Conservation (phyloP, 345 rosid genomes). For the Citrus sinensis region DVS_A1.0 CM039161.1:4252501-4253000, state of each 20-base stretch:
- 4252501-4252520: slow-evolving; percentile 39
- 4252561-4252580: slow-evolving; percentile 44
- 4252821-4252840: neutral
- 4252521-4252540: slow-evolving; percentile 56
- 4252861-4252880: neutral
- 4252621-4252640: neutral
- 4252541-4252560: slow-evolving; percentile 60
- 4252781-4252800: slow-evolving; percentile 70
- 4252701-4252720: slow-evolving; percentile 70
- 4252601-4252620: no score
- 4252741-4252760: slow-evolving; percentile 37
- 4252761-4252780: slow-evolving; percentile 67
- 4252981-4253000: slow-evolving; percentile 37
- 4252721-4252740: slow-evolving; percentile 57
- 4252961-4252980: slow-evolving; percentile 86
- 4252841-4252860: neutral
- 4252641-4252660: neutral
- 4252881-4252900: slow-evolving; percentile 52
- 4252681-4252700: neutral
- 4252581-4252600: neutral
- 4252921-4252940: slow-evolving; percentile 66
- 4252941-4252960: slow-evolving; percentile 82
- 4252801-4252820: slow-evolving; percentile 17
- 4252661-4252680: neutral
- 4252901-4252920: slow-evolving; percentile 69